Evolutionary conservation across 1,139 yeast species (phyloP).

Genomic region (Hanseniaspora gamundiae): DNA sequence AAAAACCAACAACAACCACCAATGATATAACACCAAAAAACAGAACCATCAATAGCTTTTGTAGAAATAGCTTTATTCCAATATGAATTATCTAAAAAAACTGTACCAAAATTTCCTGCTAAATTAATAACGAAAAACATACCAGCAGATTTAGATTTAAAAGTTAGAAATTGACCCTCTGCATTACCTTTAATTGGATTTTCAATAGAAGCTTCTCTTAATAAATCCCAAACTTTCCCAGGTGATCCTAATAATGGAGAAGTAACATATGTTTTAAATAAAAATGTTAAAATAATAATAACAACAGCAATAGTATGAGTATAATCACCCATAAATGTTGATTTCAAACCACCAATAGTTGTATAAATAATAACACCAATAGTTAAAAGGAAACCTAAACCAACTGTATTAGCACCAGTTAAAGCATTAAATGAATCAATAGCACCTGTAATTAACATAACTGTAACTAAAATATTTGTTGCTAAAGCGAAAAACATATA

Average conservation of each 20-base stretch:
- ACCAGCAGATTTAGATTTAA: slow-evolving; percentile 68
- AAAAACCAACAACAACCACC: slow-evolving; percentile 95
- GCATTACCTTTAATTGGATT: slow-evolving; percentile 66
- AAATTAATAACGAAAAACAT: slow-evolving; percentile 73
- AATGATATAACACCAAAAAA: slow-evolving; percentile 78
- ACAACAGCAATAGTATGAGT: slow-evolving; percentile 58
- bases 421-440: slow-evolving; percentile 64
- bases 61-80: slow-evolving; percentile 83
- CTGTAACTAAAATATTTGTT: slow-evolving; percentile 79
- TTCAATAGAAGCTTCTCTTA: slow-evolving; percentile 42
- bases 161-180: slow-evolving; percentile 64
- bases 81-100: slow-evolving; percentile 79
- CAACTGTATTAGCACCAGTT: slow-evolving; percentile 76
- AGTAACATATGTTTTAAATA: slow-evolving; percentile 54
- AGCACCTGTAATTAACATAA: slow-evolving; percentile 80
- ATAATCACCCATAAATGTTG: slow-evolving; percentile 82
- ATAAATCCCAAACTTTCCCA: slow-evolving; percentile 59
- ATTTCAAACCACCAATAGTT: slow-evolving; percentile 79
- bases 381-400: slow-evolving; percentile 72
- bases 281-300: slow-evolving; percentile 47
- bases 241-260: slow-evolving; percentile 61
- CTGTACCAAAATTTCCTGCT: slow-evolving; percentile 84
- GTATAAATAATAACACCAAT: slow-evolving; percentile 77
- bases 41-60: slow-evolving; percentile 56
- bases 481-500: slow-evolving; percentile 70